Evolutionary conservation across 164 flowering plant species (phyloP), one percentile per base, ranked within the genome.

Genomic region (Sextonia rubra): DNA sequence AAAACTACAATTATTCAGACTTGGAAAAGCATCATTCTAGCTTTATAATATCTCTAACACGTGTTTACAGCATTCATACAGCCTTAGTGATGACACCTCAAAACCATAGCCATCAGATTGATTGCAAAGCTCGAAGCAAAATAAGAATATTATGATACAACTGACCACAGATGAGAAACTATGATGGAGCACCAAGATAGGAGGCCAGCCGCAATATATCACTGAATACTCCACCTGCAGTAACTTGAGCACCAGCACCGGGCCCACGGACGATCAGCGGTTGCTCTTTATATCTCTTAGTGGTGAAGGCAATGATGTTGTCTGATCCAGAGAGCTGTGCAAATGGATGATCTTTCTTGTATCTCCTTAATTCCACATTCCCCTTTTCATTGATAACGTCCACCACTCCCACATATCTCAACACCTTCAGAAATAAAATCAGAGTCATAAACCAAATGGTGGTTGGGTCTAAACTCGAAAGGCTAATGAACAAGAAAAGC

Each of bases 161-260:
- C 3, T 68, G 44, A 37, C 44, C 44, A 37, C 44, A 37, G 44
- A 37, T 37, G 44, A 37, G 11, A 8, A 14, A 32, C 65, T 84
- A 94, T 60, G 97, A 94, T 48, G 98, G 97, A 12, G 98, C 97
- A 69, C 98, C 98, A 22, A 94, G 93, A 75, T 92, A 89, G 6
- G 98, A 94, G 66, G 97, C 97, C 22, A 94, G 89, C 49, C 90
- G 88, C 74, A 94, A 77, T 29, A 94, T 82, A 80, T 94, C 97
- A 18, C 95, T 89, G 80, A 94, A 94, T 64, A 94, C 81, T 60
- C 98, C 98, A 61, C 93, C 98, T 52, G 98, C 97, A 2, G 97
- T 94, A 52, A 92, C 98, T 79, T 90, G 88, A 4, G 98, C 98
- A n/a, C 98, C 97, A 37, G 98, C 98, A 17, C 98, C 97, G 2